These are phyloP conservation scores for Brassica rapa DNA, from an alignment of 345 rosid species.

Conservation along the genomic window DNA sequence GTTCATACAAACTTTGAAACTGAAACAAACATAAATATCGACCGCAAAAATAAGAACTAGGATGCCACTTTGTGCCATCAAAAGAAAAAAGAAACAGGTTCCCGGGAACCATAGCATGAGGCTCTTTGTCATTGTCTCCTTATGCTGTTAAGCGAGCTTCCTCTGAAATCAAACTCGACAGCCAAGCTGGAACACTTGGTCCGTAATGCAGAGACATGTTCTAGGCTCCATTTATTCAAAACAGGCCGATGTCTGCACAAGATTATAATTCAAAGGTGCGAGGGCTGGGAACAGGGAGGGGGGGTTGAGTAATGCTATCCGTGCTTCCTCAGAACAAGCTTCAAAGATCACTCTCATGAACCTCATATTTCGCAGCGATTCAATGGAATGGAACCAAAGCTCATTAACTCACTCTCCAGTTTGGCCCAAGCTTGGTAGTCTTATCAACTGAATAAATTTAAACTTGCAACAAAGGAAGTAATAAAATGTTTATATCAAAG, in stretches of 20 bases:
- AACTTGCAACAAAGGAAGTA: neutral
- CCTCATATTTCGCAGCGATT: no score
- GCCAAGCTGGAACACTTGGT: neutral
- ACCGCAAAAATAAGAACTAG: no score
- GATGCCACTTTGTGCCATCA: no score
- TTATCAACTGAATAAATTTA: neutral
- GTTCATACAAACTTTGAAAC: neutral
- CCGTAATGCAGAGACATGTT: neutral
- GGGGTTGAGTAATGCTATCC: neutral
- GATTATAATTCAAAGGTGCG: neutral
- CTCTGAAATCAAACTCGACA: no score
- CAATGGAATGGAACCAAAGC: no score
- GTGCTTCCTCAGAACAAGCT: neutral
- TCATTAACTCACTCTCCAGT: no score
- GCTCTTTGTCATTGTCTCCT: no score
- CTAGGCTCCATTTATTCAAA: neutral
- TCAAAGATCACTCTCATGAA: neutral
- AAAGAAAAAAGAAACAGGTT: no score
- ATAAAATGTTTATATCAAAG: neutral
- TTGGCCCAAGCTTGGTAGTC: neutral
- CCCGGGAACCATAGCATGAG: no score
- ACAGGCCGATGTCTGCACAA: neutral
- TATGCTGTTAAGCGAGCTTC: no score
- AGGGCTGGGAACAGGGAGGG: neutral
- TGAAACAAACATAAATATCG: neutral